These are phyloP conservation scores for Linum tenue DNA, from an alignment of 345 rosid genomes.

Conservation along the genomic window DNA sequence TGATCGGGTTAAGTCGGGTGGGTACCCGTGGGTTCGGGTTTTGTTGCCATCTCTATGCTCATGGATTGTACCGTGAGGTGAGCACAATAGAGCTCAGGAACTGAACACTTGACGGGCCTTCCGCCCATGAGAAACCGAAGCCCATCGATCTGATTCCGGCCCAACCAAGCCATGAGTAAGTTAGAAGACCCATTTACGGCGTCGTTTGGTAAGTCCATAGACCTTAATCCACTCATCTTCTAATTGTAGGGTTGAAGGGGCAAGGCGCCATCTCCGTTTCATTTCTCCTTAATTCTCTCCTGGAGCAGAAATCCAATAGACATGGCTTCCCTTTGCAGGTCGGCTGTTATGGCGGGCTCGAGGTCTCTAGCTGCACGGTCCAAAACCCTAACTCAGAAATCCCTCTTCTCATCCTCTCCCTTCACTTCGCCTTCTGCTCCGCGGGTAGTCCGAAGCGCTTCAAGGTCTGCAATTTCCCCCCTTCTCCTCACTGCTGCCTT, in stretches of 20 bases:
- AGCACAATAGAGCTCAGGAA: too few species aligned
- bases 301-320: neutral
- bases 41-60: too few species aligned
- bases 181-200: too few species aligned
- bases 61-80: too few species aligned
- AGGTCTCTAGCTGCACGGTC: slow-evolving; percentile 34
- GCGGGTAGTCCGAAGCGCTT: slow-evolving; percentile 29
- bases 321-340: slow-evolving; percentile 40
- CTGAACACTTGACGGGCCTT: too few species aligned
- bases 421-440: slow-evolving; percentile 30
- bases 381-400: slow-evolving; percentile 19
- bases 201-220: too few species aligned
- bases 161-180: too few species aligned
- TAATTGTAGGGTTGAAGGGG: slow-evolving; percentile 26
- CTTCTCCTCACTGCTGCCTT: neutral
- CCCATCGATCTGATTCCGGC: too few species aligned
- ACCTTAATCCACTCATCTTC: neutral
- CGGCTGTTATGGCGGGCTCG: slow-evolving; percentile 26
- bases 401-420: slow-evolving; percentile 17
- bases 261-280: neutral
- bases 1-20: too few species aligned
- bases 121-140: too few species aligned
- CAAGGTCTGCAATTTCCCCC: slow-evolving; percentile 27
- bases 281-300: neutral
- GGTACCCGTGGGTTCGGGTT: too few species aligned